These are phyloP conservation scores for Naganishia vaughanmartiniae DNA, from an alignment of 768 basidiomycete species.

Conservation along the genomic window DNA sequence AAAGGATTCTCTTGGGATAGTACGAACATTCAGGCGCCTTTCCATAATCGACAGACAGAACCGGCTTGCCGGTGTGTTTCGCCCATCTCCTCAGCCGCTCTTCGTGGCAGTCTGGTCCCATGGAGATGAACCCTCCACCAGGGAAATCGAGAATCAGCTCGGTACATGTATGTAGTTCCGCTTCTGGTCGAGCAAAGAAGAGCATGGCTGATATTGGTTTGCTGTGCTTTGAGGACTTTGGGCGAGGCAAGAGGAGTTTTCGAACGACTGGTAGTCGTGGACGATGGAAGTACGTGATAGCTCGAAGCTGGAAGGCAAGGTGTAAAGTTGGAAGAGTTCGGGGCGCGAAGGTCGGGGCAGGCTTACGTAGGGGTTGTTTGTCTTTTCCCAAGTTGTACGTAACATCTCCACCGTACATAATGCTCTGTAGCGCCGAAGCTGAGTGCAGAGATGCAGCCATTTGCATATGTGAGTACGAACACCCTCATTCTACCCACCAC, in stretches of 20 bases:
- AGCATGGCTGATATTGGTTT: constrained; percentile 80
- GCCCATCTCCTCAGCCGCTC: constrained; percentile 89
- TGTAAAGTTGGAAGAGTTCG: constrained; percentile 10
- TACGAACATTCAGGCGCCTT: constrained; percentile 90
- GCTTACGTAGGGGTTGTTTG: constrained; percentile 81
- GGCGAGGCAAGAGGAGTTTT: constrained; percentile 79
- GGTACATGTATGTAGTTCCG: constrained; percentile 63
- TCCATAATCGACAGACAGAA: constrained; percentile 86
- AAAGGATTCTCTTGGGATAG: not conserved
- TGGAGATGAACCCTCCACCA: constrained; percentile 94
- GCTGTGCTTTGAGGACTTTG: constrained; percentile 67
- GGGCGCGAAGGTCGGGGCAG: not conserved
- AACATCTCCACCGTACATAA: constrained; percentile 96
- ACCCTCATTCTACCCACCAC: not conserved
- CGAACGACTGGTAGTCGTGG: constrained; percentile 66
- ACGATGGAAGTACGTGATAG: constrained; percentile 58
- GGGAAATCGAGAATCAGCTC: constrained; percentile 90
- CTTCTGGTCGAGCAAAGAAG: constrained; percentile 71
- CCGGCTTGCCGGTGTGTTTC: constrained; percentile 68
- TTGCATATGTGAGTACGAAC: not conserved
- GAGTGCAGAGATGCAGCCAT: constrained; percentile 21
- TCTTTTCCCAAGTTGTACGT: constrained; percentile 94
- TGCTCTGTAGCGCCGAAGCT: constrained; percentile 89
- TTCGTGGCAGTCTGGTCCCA: constrained; percentile 94
- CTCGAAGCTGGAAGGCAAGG: constrained; percentile 60